Evolutionary conservation across 805 yeast species (phyloP).

Genomic region (Pichia manshurica): DNA sequence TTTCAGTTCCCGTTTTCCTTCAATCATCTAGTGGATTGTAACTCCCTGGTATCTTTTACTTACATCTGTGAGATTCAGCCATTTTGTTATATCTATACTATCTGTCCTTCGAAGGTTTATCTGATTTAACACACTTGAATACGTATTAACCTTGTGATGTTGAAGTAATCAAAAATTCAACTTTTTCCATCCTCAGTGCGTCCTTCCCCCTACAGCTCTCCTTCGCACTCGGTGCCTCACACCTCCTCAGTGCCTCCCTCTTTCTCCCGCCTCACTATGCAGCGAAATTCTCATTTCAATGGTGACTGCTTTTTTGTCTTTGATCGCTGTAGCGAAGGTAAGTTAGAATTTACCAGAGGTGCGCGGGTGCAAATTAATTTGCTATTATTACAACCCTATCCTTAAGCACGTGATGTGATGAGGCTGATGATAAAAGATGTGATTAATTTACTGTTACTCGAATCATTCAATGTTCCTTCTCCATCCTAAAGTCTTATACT

Average conservation of each 20-base stretch:
- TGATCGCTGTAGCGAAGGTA: too few species aligned
- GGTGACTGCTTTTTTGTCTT: too few species aligned
- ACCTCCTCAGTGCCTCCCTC: neutral
- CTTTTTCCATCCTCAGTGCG: neutral
- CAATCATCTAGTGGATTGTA: too few species aligned
- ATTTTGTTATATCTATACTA: conserved; percentile 40
- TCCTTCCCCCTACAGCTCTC: neutral
- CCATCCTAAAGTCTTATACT: too few species aligned
- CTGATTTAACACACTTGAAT: neutral
- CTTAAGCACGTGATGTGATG: conserved; percentile 8
- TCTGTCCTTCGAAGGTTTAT: conserved; percentile 2
- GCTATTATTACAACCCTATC: neutral
- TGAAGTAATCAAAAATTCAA: conserved; percentile 1
- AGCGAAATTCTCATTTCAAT: too few species aligned
- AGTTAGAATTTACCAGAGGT: too few species aligned
- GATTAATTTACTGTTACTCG: too few species aligned
- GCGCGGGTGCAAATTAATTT: conserved; percentile 3
- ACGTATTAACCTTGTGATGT: neutral
- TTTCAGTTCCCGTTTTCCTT: neutral
- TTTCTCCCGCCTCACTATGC: neutral
- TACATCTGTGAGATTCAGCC: conserved; percentile 98
- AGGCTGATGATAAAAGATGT: too few species aligned
- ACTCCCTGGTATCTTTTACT: conserved; percentile 34
- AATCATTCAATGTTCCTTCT: too few species aligned
- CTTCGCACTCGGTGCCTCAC: neutral